Evolutionary conservation across 2,329 filamentous ascomycete genomes (phyloP).

Genomic region (Onygena corvina): DNA sequence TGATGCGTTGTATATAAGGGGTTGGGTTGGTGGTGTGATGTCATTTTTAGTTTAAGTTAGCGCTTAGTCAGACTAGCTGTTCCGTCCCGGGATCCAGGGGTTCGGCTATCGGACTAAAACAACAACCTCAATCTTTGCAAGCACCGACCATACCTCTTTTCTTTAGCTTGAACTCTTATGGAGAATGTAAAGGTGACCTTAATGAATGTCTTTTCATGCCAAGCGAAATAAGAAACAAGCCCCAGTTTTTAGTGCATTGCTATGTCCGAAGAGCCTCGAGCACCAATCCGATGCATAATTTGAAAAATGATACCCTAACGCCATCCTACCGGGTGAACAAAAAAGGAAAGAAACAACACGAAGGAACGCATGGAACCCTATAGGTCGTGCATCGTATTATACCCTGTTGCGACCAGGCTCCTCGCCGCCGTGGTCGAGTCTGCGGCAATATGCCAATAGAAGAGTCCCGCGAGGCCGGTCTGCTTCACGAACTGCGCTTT

Average conservation of each 20-base stretch:
- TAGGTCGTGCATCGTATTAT: constrained; percentile 41
- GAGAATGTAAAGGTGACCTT: neutral
- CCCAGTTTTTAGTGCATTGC: too few relatives aligned
- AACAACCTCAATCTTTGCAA: too few relatives aligned
- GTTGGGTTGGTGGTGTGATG: neutral
- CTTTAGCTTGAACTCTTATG: too few relatives aligned
- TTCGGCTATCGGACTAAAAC: too few relatives aligned
- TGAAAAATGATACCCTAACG: neutral
- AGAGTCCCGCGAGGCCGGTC: constrained; percentile 60
- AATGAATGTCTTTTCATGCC: neutral
- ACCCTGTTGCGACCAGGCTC: constrained; percentile 51
- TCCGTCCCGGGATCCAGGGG: too few relatives aligned
- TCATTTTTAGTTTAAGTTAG: too few relatives aligned
- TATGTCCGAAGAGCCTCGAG: neutral
- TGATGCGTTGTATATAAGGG: constrained; percentile 20
- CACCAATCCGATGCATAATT: neutral
- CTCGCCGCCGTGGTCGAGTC: constrained; percentile 45
- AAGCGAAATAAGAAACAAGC: neutral
- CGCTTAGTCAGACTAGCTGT: too few relatives aligned
- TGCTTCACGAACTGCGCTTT: constrained; percentile 64
- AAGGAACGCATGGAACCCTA: constrained; percentile 13
- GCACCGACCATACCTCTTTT: too few relatives aligned
- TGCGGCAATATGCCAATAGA: constrained; percentile 69
- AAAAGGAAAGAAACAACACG: neutral
- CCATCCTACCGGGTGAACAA: neutral